A percentile compares a stretch with the other conserved stretches of the same genome.
phyloP scores from a whole-genome alignment of 768 basidiomycete genomes.

The Lenzites betulinus region DNA sequence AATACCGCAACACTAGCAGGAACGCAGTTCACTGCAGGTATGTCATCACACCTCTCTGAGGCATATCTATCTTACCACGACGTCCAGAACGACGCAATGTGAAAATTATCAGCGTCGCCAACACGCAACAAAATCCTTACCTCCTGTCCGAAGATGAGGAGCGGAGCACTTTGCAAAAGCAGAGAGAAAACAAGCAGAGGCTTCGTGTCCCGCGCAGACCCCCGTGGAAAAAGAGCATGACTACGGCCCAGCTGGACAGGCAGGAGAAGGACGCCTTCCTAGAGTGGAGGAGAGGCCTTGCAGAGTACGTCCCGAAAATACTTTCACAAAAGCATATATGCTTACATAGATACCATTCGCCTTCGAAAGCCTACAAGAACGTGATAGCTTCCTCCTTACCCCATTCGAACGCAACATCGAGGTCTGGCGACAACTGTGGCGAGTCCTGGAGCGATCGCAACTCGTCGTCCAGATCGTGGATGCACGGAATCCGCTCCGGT shows the following conservation, averaged over 20 bases:
- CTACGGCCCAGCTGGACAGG: constrained; percentile 75
- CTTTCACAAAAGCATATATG: not conserved
- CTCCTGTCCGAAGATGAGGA: constrained; percentile 85
- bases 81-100: constrained; percentile 72
- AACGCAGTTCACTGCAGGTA: constrained; percentile 95
- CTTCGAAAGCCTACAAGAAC: constrained; percentile 73
- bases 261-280: constrained; percentile 91
- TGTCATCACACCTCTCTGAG: constrained; percentile 24
- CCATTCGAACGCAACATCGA: constrained; percentile 98
- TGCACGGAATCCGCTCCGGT: constrained; percentile 89
- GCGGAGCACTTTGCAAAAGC: constrained; percentile 67
- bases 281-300: constrained; percentile 90
- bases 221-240: constrained; percentile 83
- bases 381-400: constrained; percentile 84
- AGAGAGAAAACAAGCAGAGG: constrained; percentile 68
- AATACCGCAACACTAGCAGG: constrained; percentile 94
- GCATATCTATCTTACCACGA: not conserved
- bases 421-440: constrained; percentile 98
- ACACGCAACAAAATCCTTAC: constrained; percentile 75
- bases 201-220: constrained; percentile 90
- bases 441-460: constrained; percentile 93
- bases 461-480: constrained; percentile 96
- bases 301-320: constrained; percentile 61
- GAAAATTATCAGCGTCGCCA: constrained; percentile 69
- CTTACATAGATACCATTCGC: not conserved